Conservation (phyloP, 2,329 filamentous ascomycete genomes). For the Hypoxylon sp. region DNA sequence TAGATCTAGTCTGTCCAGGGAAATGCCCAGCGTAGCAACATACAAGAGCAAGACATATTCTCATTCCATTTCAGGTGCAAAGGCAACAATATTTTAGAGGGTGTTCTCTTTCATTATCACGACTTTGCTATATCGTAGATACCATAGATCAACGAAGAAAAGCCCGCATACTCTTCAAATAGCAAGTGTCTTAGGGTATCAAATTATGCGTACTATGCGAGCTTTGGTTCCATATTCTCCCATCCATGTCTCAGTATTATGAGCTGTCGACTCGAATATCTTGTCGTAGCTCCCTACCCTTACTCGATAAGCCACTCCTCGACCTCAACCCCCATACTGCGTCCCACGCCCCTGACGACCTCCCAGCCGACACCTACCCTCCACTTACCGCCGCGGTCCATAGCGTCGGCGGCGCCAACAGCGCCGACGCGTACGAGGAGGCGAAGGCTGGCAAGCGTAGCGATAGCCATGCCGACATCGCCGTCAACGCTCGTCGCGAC, state of each 20-base stretch:
- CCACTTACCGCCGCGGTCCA: slow-evolving; percentile 78
- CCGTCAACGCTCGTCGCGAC: slow-evolving; percentile 53
- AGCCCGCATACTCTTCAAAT: not conserved
- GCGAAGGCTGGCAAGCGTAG: slow-evolving; percentile 75
- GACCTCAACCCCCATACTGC: slow-evolving; percentile 79
- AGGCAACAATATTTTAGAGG: slow-evolving; percentile 19
- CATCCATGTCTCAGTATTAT: not conserved
- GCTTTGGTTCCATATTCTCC: not conserved
- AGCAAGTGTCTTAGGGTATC: not conserved
- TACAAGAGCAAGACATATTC: not conserved
- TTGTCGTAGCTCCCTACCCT: not conserved
- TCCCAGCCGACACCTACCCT: slow-evolving; percentile 83
- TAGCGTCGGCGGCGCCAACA: slow-evolving; percentile 70
- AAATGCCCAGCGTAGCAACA: slow-evolving; percentile 6
- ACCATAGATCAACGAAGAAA: slow-evolving; percentile 16
- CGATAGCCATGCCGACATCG: slow-evolving; percentile 70
- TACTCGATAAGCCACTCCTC: slow-evolving; percentile 78
- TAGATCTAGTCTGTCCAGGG: not conserved
- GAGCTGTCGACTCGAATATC: not conserved
- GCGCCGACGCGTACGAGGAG: slow-evolving; percentile 72
- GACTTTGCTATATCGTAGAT: slow-evolving; percentile 3
- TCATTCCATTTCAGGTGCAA: not conserved
- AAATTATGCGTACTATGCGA: not conserved
- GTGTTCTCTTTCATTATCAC: slow-evolving; percentile 7
- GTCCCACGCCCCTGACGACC: slow-evolving; percentile 71